Percentiles rank a stretch among this genome's conserved stretches.
phyloP scores from a whole-genome alignment of 1,284 basidiomycete species.

The Megacollybia platyphylla region DNA sequence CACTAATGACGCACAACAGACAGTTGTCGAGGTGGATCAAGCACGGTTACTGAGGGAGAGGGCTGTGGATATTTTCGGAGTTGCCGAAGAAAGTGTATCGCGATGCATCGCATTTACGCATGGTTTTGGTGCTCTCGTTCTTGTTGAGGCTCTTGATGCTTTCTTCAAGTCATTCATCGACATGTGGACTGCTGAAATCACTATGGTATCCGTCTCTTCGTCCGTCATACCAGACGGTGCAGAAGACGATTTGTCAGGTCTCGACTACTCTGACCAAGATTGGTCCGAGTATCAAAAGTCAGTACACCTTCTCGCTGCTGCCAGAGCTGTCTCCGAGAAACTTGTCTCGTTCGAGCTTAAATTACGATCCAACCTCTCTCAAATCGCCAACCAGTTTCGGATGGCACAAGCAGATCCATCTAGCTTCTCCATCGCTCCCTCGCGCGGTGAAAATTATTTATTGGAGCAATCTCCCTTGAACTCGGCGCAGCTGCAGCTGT shows the following conservation, averaged over 20 bases:
- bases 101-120: constrained; percentile 76
- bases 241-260: constrained; percentile 52
- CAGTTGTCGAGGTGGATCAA: constrained; percentile 31
- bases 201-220: constrained; percentile 20
- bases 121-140: constrained; percentile 68
- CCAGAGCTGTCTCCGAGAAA: constrained; percentile 58
- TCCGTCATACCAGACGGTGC: constrained; percentile 19
- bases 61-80: constrained; percentile 56
- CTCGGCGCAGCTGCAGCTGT: constrained; percentile 57
- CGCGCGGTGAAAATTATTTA: constrained; percentile 58
- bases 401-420: constrained; percentile 40
- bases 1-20: constrained; percentile 22
- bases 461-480: constrained; percentile 77
- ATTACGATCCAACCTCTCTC: constrained; percentile 42
- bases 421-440: constrained; percentile 44
- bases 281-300: constrained; percentile 77
- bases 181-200: constrained; percentile 41
- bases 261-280: constrained; percentile 82
- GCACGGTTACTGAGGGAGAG: constrained; percentile 62
- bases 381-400: constrained; percentile 46
- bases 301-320: constrained; percentile 72
- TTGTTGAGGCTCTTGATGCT: constrained; percentile 63
- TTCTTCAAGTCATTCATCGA: constrained; percentile 62
- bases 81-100: constrained; percentile 69
- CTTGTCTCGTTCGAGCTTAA: constrained; percentile 58